Evolutionary conservation across 225 moss, liverwort and hornwort species (phyloP), one percentile per base, ranked within the genome.

Genomic region (Pseudoscleropodium purum): DNA sequence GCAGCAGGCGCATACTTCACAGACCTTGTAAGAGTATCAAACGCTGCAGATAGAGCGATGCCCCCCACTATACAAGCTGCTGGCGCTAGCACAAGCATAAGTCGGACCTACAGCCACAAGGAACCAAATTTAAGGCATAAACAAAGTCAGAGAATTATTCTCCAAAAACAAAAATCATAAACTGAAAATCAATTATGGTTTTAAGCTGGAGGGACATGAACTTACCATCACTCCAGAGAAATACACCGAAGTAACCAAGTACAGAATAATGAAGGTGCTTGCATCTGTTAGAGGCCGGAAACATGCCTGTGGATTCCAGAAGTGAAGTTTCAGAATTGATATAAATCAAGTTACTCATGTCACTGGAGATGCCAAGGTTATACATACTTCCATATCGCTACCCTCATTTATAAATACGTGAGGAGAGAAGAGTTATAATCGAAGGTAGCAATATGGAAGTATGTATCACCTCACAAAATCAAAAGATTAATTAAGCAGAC

Each of bases 151-250:
- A 47, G 29, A 89, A 29, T 51, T 65, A 18, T 41, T 77, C n/a
- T 47, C 56, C 12, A 74, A 23, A 60, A 72, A 84, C 54, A 63
- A n/a, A 54, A 73, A 88, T 84, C 29, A 52, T 59, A 78, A 82
- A 52, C 23, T 86, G 39, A 75, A 89, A 77, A 88, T 75, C 68
- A 79, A 79, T 49, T 63, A 83, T 36, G 75, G 36, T 64, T 61
- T 72, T 85, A 61, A 72, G 82, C 68, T 78, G 37, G 51, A 89
- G 81, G 54, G 70, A 76, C 37, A 86, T 49, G 47, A 92, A 86
- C 84, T 88, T 93, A 99, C 99, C 99, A 99, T 99, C 88, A 99
- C 99, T 92, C 99, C 99, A 27, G 99, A 99, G 90, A 99, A 99
- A 91, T 99, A 99, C 26, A 99, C 99, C 26, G 99, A 97, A 57